phyloP scores from a whole-genome alignment of 345 rosid species.

The Aegle marmelos region DNA sequence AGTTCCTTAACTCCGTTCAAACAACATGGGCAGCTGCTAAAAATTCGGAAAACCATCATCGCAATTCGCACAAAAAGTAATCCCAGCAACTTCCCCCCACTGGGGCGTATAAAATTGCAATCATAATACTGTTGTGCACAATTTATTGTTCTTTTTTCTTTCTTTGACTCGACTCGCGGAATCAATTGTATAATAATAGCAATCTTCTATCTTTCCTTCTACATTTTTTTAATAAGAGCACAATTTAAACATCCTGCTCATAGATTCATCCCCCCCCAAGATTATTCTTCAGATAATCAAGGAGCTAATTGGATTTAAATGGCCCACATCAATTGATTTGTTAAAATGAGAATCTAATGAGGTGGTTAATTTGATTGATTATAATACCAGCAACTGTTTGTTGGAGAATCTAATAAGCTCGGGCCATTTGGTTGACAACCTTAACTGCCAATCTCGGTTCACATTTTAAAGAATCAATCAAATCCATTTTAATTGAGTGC shows the following conservation, averaged over 20 bases:
- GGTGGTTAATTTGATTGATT: background rate
- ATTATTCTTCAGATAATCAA: conserved; percentile 18
- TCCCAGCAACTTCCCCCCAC: background rate
- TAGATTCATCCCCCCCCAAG: conserved; percentile 13
- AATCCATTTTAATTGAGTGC: background rate
- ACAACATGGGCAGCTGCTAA: conserved; percentile 9
- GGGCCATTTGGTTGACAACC: background rate
- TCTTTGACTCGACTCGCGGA: background rate
- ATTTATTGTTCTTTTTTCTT: conserved; percentile 8
- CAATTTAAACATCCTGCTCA: too few relatives aligned
- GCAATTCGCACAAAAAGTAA: too few relatives aligned
- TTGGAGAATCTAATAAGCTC: background rate
- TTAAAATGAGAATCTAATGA: background rate
- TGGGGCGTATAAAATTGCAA: background rate
- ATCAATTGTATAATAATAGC: background rate
- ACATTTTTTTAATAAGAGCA: too few relatives aligned
- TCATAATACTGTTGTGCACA: background rate
- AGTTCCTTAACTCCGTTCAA: background rate
- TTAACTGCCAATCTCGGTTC: background rate
- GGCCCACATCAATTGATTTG: background rate
- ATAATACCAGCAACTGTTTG: background rate
- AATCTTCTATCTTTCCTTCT: background rate
- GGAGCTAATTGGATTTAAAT: conserved; percentile 11
- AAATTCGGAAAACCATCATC: background rate
- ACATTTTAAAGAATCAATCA: background rate